Evolutionary conservation across 306 rosid species (phyloP).

Genomic region (Psophocarpus tetragonolobus): DNA sequence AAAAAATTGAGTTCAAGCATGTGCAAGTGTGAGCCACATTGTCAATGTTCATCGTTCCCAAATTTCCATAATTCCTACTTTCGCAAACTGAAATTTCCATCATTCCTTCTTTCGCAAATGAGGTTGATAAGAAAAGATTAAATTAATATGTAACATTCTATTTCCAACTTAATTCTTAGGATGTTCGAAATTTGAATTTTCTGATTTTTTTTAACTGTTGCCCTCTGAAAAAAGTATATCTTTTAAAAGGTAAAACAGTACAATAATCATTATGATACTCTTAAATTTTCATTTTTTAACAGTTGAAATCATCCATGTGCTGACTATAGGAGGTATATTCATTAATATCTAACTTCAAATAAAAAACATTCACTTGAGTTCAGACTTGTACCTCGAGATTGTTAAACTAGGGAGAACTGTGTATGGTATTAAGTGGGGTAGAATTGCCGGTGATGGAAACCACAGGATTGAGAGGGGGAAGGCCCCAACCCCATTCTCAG

Average conservation of each 20-base stretch:
- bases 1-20: not conserved
- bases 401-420: not conserved
- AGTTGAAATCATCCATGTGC: not conserved
- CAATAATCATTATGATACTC: not conserved
- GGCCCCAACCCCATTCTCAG: not conserved
- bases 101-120: not conserved
- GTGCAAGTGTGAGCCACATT: not conserved
- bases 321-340: not conserved
- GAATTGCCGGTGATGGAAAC: not conserved
- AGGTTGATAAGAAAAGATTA: not conserved
- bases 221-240: not conserved
- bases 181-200: not conserved
- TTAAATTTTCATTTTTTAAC: not conserved
- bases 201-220: not conserved
- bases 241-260: not conserved
- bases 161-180: not conserved
- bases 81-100: not conserved
- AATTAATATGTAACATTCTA: not conserved
- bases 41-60: not conserved
- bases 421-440: not conserved
- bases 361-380: not conserved
- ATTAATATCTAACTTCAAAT: not conserved
- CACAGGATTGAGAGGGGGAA: not conserved
- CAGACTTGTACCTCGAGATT: conserved; percentile 9
- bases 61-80: not conserved